Evolutionary conservation across 108 stramenopile genomes (phyloP), one percentile per base, ranked within the genome.

Genomic region (Asterionellopsis glacialis): DNA sequence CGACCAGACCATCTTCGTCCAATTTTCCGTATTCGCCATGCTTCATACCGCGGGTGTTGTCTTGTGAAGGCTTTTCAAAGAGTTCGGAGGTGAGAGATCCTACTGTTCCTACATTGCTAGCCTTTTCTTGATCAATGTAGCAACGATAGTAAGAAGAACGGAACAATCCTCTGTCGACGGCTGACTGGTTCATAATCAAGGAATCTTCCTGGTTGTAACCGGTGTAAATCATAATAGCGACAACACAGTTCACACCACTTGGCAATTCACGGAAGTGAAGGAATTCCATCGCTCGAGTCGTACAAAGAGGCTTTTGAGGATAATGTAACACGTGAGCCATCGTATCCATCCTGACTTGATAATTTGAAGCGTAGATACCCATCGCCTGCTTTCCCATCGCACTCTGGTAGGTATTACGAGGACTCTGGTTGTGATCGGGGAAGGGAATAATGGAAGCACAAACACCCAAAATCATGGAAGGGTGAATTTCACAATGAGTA

Each of bases 141-240:
- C 90, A 95, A 24, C 96, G 81, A 74, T 93, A 97, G 71, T 95
- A 97, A 12, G 93, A 91, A 49, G 94, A 95, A 26, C 98, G 88
- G 76, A 98, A 97, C 48, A 99, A 85, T 22, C 99, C 99, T 39
- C 99, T 88, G 65, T 99, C 99, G 49, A 98, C 94, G 48, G 96
- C 91, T 64, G 85, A 84, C 67, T 98, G 96, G 69, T 98, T 98
- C 92, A 99, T 87, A 63, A 99, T 96, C 52, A 99, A 77, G 45
- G 96, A 95, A 87, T 99, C 99, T 78, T 91, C 98, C 68, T 97
- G 96, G 67, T 99, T 97, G 92, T 98, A 99, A 19, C 99, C 99
- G 24, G 97, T 96, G 84, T 98, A 99, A 55, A 92, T 89, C 94
- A 97, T 92, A 62, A 99, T 97, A 39, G 78, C 99, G 38, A 99